Base-by-base conservation (phyloP, 139 green algal species). In the Chlorella sp. region DNA sequence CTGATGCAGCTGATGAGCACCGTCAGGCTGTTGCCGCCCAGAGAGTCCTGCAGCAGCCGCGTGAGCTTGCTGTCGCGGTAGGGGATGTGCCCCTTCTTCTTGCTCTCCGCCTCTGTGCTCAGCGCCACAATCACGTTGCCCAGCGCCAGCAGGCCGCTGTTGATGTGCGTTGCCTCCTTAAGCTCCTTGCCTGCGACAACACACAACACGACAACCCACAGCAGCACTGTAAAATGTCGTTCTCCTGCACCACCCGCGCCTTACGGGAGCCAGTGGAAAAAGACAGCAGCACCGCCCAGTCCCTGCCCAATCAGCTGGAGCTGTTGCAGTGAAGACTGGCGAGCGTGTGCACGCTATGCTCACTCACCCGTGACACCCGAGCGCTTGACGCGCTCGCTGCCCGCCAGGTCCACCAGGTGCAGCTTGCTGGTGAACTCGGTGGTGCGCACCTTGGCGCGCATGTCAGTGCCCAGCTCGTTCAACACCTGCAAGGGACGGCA, bases 91-190 rank as follows among this genome's bases (percentile, higher is more conserved):
- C 51, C 62, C 30, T 75, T 64, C 64, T 77, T 74, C 31, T 75
- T 73, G 5, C 51, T 67, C 30, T 83, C 76, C 14, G 51, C 42
- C 27, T 80, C 74, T n/a, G 24, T 62, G 4, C 80, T 70, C 23
- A 90, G 70, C 24, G 85, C 81, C 50, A 84, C 73, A 68, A 92
- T 92, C 23, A 93, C 88, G 66, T 91, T 91, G 42, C 88, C 88
- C 20, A 93, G 80, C 17, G 82, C 84, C 63, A 93, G 74, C 69
- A 93, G 82, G 5, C 88, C 88, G 20, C 67, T 75, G 68, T 93
- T 93, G 75, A 93, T 93, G 77, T 86, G 75, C 20, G 81, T 84
- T 0, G 83, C 84, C 76, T 93, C 88, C 81, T 90, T 92, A 35
- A 90, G 81, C 63, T 83, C 77, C 73, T 78, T 72, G 67, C 67